Evolutionary conservation across 371 early-diverging fungal genomes (phyloP).

Genomic region (Dinochytrium kinnereticum): DNA sequence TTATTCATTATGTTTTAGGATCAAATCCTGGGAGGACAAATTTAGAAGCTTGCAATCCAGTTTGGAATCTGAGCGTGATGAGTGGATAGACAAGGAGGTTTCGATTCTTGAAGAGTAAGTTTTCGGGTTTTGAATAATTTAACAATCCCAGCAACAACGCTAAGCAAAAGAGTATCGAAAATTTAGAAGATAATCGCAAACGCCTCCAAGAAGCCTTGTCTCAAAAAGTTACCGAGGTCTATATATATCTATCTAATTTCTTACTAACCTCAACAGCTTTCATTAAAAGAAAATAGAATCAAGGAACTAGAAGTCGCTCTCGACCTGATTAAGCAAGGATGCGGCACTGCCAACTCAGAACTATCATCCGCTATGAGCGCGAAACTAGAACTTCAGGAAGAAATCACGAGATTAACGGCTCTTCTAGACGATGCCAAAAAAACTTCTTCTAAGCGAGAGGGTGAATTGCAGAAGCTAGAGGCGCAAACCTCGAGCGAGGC

Average conservation of each 20-base stretch:
- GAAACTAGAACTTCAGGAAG: neutral
- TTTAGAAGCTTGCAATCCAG: neutral
- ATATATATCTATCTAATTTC: too few species aligned
- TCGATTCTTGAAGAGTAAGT: neutral
- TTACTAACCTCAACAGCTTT: too few species aligned
- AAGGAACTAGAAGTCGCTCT: neutral
- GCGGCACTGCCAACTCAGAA: neutral
- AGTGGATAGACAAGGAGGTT: neutral
- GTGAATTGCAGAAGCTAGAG: neutral
- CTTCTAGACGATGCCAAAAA: neutral
- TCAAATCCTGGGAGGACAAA: neutral
- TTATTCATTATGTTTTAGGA: neutral
- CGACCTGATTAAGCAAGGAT: neutral
- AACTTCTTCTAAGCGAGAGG: neutral
- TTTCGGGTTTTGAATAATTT: too few species aligned
- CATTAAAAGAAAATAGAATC: too few species aligned
- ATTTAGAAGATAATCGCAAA: too few species aligned
- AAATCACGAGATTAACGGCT: neutral
- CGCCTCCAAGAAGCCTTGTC: too few species aligned
- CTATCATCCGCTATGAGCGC: neutral
- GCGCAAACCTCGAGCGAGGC: neutral
- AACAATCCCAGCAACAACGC: too few species aligned
- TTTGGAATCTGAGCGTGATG: neutral
- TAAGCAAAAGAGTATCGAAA: too few species aligned
- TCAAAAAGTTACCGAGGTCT: too few species aligned